Base-by-base conservation (phyloP, 495 filamentous ascomycete genomes). In the Acidiella bohemica region DNA sequence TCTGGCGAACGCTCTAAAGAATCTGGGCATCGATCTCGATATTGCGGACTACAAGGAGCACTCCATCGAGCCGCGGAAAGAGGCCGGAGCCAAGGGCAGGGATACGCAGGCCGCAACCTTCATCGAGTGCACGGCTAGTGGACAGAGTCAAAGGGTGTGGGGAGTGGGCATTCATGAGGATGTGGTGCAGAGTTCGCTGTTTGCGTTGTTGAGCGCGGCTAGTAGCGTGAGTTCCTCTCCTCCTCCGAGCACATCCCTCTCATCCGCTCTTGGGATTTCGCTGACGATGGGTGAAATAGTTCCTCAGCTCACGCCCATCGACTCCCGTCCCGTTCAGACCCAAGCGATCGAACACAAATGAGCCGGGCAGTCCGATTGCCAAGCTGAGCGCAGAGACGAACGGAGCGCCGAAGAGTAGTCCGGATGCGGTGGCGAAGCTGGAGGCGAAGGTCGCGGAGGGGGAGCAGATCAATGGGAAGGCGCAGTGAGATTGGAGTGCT, bases 11-110 rank as follows among this genome's bases (percentile, higher is more conserved):
- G 90, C 88, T 8, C 70, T 97, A 18, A 68, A 72, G 33, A 67
- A 69, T 6, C 65, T 97, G n/a, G 83, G 83, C 22, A 78, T 96
- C 30, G 81, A 94, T 51, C 67, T 97, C 3, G 86, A 97, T 56
- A 88, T 96, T 37, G 72, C 72, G 33, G 84, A 94, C 56, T 96
- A 96, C 61, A 95, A 93, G 63, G 92, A 95, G 58, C 92, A 96
- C 62, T 80, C 85, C 19, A 84, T 96, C 49, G 85, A 84, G 41
- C 24, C 36, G 24, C 17, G 39, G 10, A 27, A 32, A 8, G 34
- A 22, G 16, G 27, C 4, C 4, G 36, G 21, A 4, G 24, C 4
- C 16, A 63, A 68, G 9, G 81, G 83, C 32, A 70, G 70, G 39
- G 78, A 85, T 35, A 80, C 81, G 50, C 93, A 90, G 67, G 88